Evolutionary conservation across 2,329 filamentous ascomycete genomes (phyloP).

Genomic region (Aspergillus spinulosporus): DNA sequence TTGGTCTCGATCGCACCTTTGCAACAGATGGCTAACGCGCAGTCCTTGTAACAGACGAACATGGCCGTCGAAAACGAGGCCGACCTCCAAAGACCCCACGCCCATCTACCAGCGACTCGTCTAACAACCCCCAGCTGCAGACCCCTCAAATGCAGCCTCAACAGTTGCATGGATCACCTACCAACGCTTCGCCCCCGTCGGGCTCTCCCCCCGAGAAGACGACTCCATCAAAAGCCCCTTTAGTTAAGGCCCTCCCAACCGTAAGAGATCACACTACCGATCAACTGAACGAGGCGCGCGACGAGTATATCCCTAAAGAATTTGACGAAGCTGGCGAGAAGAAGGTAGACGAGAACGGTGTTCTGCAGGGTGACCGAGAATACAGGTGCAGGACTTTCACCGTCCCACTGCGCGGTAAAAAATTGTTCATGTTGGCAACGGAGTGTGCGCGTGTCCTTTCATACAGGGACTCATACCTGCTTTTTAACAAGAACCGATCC

Average conservation of each 20-base stretch:
- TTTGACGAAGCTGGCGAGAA: conserved; percentile 90
- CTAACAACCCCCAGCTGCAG: conserved; percentile 36
- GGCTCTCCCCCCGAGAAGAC: conserved; percentile 67
- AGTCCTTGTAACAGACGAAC: conserved; percentile 34
- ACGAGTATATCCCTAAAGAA: conserved; percentile 94
- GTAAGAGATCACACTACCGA: conserved; percentile 97
- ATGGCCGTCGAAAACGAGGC: conserved; percentile 51
- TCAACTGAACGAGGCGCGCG: conserved; percentile 81
- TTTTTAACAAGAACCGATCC: conserved; percentile 98
- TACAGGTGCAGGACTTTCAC: conserved; percentile 93
- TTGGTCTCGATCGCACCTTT: not conserved
- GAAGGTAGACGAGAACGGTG: conserved; percentile 83
- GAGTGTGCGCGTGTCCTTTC: conserved; percentile 92
- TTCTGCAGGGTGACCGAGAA: conserved; percentile 76
- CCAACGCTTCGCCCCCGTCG: conserved; percentile 56
- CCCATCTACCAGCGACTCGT: conserved; percentile 33
- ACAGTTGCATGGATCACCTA: conserved; percentile 31
- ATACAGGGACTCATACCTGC: conserved; percentile 94
- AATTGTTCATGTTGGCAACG: conserved; percentile 97
- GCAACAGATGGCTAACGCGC: conserved; percentile 13
- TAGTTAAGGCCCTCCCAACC: conserved; percentile 90
- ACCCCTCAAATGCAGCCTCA: conserved; percentile 46
- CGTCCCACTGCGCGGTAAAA: conserved; percentile 85
- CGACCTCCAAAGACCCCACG: conserved; percentile 52
- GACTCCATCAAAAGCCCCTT: conserved; percentile 73